A percentile compares a stretch with the other conserved stretches of the same genome.
Evolutionary conservation across 2,329 filamentous ascomycete genomes (phyloP).

Genomic region (Trichoderma aggressivum): DNA sequence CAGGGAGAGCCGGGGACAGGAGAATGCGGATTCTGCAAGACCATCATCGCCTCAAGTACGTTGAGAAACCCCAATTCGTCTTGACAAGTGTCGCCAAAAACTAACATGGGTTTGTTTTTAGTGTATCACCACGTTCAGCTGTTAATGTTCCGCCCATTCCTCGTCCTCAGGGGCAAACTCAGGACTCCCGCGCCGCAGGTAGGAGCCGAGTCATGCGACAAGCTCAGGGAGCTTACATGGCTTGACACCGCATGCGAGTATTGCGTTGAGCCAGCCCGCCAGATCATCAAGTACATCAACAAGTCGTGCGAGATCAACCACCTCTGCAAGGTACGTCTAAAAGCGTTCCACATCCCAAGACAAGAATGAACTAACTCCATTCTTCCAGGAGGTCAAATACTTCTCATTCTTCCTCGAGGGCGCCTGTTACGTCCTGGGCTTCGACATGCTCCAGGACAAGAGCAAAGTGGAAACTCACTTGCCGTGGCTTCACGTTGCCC

Average conservation of each 20-base stretch:
- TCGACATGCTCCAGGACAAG: constrained; percentile 15
- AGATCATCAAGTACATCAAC: constrained; percentile 9
- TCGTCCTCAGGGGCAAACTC: neutral
- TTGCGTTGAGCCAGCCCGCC: constrained; percentile 8
- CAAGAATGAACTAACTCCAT: neutral
- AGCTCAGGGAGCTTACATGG: constrained; percentile 10
- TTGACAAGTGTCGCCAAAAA: neutral
- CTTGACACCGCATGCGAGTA: constrained; percentile 9
- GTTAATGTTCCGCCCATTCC: constrained; percentile 10
- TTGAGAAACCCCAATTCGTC: neutral
- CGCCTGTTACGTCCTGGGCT: constrained; percentile 5
- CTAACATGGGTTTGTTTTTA: neutral
- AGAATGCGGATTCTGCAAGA: constrained; percentile 14
- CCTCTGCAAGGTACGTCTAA: neutral
- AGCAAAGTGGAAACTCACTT: constrained; percentile 5
- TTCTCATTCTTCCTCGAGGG: constrained; percentile 12
- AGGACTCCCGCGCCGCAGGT: neutral
- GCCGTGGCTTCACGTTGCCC: constrained; percentile 1
- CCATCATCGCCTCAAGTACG: neutral
- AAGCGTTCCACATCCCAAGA: neutral
- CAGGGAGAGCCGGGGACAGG: constrained; percentile 3
- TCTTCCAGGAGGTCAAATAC: neutral
- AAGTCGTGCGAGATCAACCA: constrained; percentile 10
- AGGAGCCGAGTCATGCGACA: neutral
- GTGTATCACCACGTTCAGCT: constrained; percentile 8